phyloP scores from a whole-genome alignment of 1,284 basidiomycete genomes.

The Apiotrichum siamense region DNA sequence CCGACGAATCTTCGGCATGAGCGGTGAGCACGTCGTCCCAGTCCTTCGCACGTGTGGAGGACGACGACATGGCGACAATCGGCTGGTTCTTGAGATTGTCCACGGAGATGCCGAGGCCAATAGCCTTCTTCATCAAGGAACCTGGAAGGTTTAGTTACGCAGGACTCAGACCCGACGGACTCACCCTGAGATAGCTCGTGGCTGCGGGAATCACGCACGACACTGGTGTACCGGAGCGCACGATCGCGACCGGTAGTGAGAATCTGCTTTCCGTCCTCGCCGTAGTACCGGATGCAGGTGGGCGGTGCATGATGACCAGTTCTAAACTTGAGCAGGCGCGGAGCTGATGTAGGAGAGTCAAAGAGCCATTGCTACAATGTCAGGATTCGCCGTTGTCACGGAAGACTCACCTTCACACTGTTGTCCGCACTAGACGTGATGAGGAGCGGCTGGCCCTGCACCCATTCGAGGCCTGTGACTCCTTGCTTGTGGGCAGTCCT shows the following conservation, averaged over 20 bases:
- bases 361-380: conserved; percentile 89
- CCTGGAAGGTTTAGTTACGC: conserved; percentile 50
- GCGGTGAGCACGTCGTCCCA: conserved; percentile 96
- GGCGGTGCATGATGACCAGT: conserved; percentile 90
- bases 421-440: conserved; percentile 87
- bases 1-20: conserved; percentile 72
- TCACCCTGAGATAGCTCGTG: conserved; percentile 91
- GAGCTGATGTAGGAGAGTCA: conserved; percentile 78
- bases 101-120: conserved; percentile 69
- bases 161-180: background rate
- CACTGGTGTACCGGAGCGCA: conserved; percentile 78
- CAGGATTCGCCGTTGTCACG: background rate
- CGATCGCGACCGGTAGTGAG: conserved; percentile 78
- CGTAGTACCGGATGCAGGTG: conserved; percentile 88
- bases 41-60: conserved; percentile 76
- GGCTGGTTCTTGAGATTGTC: conserved; percentile 75
- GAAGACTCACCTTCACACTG: conserved; percentile 61
- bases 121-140: conserved; percentile 77
- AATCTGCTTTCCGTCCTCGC: conserved; percentile 90
- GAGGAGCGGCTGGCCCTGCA: conserved; percentile 81
- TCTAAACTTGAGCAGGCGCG: conserved; percentile 82
- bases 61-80: conserved; percentile 70
- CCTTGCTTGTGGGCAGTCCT: conserved; percentile 79
- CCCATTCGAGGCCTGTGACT: conserved; percentile 76
- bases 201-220: conserved; percentile 86